These are phyloP conservation scores for Erysimum cheiri DNA, from an alignment of 441 rosid genomes.

Conservation along the genomic window DNA sequence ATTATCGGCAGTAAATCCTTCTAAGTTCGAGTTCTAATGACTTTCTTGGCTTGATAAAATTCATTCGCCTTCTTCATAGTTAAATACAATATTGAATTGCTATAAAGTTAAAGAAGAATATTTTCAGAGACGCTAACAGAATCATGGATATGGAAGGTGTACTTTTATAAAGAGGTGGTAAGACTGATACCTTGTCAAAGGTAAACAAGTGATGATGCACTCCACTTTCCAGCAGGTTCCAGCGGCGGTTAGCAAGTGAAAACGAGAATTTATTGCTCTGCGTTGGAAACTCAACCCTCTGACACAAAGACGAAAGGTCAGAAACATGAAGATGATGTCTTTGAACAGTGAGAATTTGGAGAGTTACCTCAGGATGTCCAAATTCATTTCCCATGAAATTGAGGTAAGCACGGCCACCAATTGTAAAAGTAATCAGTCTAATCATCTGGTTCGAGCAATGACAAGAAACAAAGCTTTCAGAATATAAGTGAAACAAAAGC, in stretches of 20 bases:
- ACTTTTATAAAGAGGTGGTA: constrained; percentile 10
- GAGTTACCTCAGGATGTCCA: constrained; percentile 89
- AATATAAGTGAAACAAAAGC: constrained; percentile 18
- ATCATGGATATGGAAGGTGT: constrained; percentile 11
- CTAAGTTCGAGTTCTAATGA: constrained; percentile 2
- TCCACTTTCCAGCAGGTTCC: constrained; percentile 79
- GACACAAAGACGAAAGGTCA: constrained; percentile 42
- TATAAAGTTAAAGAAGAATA: not conserved
- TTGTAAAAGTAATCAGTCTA: constrained; percentile 81
- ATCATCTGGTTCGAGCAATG: constrained; percentile 68
- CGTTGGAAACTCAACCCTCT: constrained; percentile 98
- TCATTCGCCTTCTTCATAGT: constrained; percentile 5
- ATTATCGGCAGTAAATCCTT: constrained; percentile 12
- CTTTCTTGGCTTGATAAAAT: constrained; percentile 12
- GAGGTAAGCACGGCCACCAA: constrained; percentile 89
- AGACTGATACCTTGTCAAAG: constrained; percentile 76
- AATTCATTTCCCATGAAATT: constrained; percentile 99
- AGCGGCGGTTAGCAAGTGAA: constrained; percentile 83
- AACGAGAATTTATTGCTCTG: constrained; percentile 86
- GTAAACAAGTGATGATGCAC: constrained; percentile 65
- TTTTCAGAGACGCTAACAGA: constrained; percentile 14
- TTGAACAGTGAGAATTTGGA: constrained; percentile 30
- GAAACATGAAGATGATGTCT: constrained; percentile 37
- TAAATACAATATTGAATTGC: constrained; percentile 23
- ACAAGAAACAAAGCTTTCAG: constrained; percentile 41